Percentiles rank a stretch among this genome's conserved stretches.
These are phyloP conservation scores for Suillus subluteus DNA, from an alignment of 768 basidiomycete genomes.

Conservation along the genomic window DNA sequence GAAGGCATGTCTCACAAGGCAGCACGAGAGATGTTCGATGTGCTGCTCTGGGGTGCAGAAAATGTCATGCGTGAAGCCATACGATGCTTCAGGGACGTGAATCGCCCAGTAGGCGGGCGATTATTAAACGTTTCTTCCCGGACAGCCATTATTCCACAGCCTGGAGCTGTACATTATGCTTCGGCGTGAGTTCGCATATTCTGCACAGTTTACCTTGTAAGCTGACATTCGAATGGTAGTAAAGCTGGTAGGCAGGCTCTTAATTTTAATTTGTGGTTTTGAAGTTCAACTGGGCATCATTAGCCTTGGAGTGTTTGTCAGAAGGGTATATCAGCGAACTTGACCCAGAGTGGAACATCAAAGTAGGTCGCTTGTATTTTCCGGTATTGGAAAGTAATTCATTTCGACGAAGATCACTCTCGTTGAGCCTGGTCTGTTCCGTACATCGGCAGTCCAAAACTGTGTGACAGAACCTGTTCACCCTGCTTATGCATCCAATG, in stretches of 20 bases:
- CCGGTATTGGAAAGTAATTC: constrained; percentile 4
- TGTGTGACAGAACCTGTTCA: constrained; percentile 17
- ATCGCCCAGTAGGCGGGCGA: constrained; percentile 37
- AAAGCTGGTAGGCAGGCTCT: constrained; percentile 23
- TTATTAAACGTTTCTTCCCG: constrained; percentile 39
- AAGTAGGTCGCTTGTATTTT: constrained; percentile 20
- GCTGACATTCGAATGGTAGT: constrained; percentile 18
- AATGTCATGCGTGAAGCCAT: constrained; percentile 38
- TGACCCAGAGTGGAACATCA: constrained; percentile 42
- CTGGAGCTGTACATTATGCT: constrained; percentile 27
- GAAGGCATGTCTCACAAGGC: constrained; percentile 82
- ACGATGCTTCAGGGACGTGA: constrained; percentile 39
- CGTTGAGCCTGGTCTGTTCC: constrained; percentile 29
- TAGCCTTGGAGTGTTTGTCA: constrained; percentile 38
- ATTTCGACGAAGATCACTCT: constrained; percentile 21
- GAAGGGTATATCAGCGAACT: constrained; percentile 36
- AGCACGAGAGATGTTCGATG: constrained; percentile 59
- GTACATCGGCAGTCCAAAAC: constrained; percentile 22
- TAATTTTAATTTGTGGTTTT: not conserved
- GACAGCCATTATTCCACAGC: constrained; percentile 26
- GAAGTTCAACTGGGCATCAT: constrained; percentile 3
- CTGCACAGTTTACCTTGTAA: not conserved
- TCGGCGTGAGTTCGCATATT: constrained; percentile 29
- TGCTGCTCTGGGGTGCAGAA: constrained; percentile 37
- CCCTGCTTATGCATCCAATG: constrained; percentile 25